Evolutionary conservation across 1,284 basidiomycete genomes (phyloP).

Genomic region (Ganoderma lucidum): DNA sequence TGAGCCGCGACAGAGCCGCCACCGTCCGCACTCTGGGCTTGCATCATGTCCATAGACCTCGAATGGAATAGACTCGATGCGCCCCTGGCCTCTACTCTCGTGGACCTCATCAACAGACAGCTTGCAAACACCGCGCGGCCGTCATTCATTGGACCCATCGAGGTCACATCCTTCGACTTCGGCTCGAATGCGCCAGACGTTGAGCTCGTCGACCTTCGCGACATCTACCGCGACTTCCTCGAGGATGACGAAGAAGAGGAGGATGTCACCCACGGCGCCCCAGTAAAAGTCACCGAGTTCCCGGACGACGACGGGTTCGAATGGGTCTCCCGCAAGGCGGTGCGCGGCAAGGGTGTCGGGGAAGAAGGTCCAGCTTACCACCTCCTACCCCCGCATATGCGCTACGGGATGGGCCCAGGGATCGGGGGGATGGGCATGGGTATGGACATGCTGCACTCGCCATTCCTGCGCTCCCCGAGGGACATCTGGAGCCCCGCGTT

Average conservation of each 20-base stretch:
- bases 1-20: background rate
- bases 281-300: conserved; percentile 63
- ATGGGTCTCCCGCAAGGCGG: conserved; percentile 77
- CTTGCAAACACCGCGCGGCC: conserved; percentile 78
- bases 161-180: conserved; percentile 88
- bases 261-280: conserved; percentile 45
- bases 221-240: conserved; percentile 94
- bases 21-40: background rate
- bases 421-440: conserved; percentile 45
- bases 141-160: conserved; percentile 93
- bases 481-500: conserved; percentile 60
- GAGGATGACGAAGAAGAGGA: conserved; percentile 76
- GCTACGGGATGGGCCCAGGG: conserved; percentile 63
- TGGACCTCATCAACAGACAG: conserved; percentile 83
- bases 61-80: conserved; percentile 80
- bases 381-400: conserved; percentile 73
- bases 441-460: conserved; percentile 64
- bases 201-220: conserved; percentile 90
- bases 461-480: conserved; percentile 53
- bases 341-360: conserved; percentile 51
- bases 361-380: conserved; percentile 71
- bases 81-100: conserved; percentile 74
- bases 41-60: conserved; percentile 79
- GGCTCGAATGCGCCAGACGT: conserved; percentile 86
- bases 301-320: conserved; percentile 62